Base-by-base conservation (phyloP, 1,284 basidiomycete genomes). In the Coniferiporia sulphurascens region DNA sequence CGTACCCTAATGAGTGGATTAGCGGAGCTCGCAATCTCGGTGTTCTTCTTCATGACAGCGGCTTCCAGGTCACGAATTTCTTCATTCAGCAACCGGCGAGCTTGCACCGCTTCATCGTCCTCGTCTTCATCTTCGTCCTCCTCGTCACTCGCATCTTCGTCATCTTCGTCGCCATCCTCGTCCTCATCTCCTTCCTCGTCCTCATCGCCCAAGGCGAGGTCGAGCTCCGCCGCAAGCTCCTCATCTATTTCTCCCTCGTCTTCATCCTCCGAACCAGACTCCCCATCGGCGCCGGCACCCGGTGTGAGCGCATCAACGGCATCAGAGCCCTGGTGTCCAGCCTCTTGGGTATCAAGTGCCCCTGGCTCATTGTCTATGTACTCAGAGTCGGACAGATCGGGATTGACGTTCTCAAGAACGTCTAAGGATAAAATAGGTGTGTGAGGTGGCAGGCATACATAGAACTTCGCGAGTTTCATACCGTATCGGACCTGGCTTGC, bases 51-150 rank as follows among this genome's bases (percentile, higher is more conserved):
- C 51, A 86, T 81, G 19, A 97, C 89, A 7, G 92, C 93, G 52
- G 86, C 85, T 72, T 97, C 92, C 62, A 97, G 74, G 70, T 95
- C 93, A 56, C 87, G 80, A 64, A 96, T 94, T 73, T 97, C 95
- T 69, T 93, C 92, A 62, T 88, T 89, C 65, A 96, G 74, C 55
- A 95, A 73, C 67, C 89, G 90, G 70, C 85, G 85, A 52, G 88
- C 86, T 70, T 91, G 88, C 6, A 80, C 76, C 27, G 69, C 69
- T 55, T 80, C 82, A 56, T 85, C 82, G 34, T 88, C 86, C 7
- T 88, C 87, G 0, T 75, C 85, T 32, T 84, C 85, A 0, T 86
- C 85, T 0, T 84, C 84, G 1, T 86, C 85, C 0, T 85, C 84
- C 0, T 87, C 86, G 0, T 86, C 87, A 0, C 87, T 87, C 0